These are phyloP conservation scores for Singerocomus rubriflavus DNA, from an alignment of 1,284 basidiomycete species.

Conservation along the genomic window DNA sequence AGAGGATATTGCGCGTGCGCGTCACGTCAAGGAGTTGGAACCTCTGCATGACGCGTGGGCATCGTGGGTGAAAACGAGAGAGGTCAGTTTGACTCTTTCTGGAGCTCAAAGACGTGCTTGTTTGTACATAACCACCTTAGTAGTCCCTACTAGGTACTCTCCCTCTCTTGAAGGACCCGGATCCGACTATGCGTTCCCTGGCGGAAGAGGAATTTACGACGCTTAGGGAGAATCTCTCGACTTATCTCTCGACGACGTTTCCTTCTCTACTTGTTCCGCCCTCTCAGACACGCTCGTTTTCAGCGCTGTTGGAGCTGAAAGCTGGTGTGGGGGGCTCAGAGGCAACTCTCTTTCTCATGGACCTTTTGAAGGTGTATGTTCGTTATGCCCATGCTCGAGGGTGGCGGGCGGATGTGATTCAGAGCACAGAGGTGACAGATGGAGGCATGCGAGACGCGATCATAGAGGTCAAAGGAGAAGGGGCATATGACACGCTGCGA, in stretches of 20 bases:
- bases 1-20: slow-evolving; percentile 43
- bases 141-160: slow-evolving; percentile 67
- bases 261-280: slow-evolving; percentile 64
- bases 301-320: slow-evolving; percentile 87
- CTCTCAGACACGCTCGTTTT: slow-evolving; percentile 61
- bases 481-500: slow-evolving; percentile 75
- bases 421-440: slow-evolving; percentile 51
- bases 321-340: slow-evolving; percentile 77
- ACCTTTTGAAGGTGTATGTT: slow-evolving; percentile 83
- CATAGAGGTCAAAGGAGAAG: slow-evolving; percentile 75
- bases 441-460: slow-evolving; percentile 84
- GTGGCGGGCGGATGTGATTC: slow-evolving; percentile 53
- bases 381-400: slow-evolving; percentile 54
- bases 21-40: slow-evolving; percentile 50
- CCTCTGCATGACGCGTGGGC: slow-evolving; percentile 51
- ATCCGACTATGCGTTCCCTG: slow-evolving; percentile 73
- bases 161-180: slow-evolving; percentile 68
- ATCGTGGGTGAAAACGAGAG: slow-evolving; percentile 41
- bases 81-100: slow-evolving; percentile 35
- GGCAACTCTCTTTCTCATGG: slow-evolving; percentile 81
- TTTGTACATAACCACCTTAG: slow-evolving; percentile 25
- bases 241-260: slow-evolving; percentile 36
- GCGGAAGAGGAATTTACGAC: slow-evolving; percentile 47
- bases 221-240: slow-evolving; percentile 39
- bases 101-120: neutral